Evolutionary conservation across 208 protist genomes (phyloP).

Genomic region (Herpetomonas tarakana): DNA sequence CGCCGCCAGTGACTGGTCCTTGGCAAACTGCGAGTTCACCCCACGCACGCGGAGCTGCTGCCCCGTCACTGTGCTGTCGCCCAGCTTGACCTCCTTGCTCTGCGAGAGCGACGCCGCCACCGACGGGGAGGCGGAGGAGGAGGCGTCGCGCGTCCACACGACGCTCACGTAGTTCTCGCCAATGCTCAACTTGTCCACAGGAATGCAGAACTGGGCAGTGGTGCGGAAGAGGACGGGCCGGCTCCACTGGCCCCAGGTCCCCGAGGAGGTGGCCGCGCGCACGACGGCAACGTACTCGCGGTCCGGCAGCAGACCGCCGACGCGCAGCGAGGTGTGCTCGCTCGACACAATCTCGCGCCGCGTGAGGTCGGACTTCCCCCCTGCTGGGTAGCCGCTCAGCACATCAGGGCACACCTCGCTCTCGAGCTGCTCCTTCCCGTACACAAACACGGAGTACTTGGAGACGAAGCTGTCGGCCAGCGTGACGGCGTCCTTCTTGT

Average conservation of each 20-base stretch:
- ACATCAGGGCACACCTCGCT: conserved; percentile 30
- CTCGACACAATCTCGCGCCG: conserved; percentile 60
- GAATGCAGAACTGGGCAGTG: conserved; percentile 84
- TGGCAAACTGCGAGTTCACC: conserved; percentile 71
- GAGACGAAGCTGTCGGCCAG: conserved; percentile 71
- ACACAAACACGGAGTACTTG: conserved; percentile 82
- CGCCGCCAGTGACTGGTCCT: conserved; percentile 77
- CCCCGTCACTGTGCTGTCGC: conserved; percentile 79
- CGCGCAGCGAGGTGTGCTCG: conserved; percentile 80
- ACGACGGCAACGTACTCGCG: conserved; percentile 86
- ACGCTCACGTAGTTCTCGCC: conserved; percentile 93
- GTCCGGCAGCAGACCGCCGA: conserved; percentile 78
- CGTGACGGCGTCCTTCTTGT: not conserved
- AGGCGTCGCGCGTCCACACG: conserved; percentile 70
- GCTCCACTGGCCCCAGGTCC: conserved; percentile 90
- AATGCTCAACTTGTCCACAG: conserved; percentile 81
- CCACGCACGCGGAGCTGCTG: conserved; percentile 89
- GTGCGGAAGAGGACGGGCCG: conserved; percentile 80
- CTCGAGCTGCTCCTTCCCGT: conserved; percentile 39
- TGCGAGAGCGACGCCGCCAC: not conserved
- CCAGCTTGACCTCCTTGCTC: conserved; percentile 57
- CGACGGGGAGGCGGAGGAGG: conserved; percentile 24
- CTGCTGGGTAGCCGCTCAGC: conserved; percentile 72
- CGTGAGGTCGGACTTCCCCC: conserved; percentile 65
- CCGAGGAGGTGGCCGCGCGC: conserved; percentile 73